Evolutionary conservation across 1,139 yeast species (phyloP).

Genomic region (Pichia sp.): DNA sequence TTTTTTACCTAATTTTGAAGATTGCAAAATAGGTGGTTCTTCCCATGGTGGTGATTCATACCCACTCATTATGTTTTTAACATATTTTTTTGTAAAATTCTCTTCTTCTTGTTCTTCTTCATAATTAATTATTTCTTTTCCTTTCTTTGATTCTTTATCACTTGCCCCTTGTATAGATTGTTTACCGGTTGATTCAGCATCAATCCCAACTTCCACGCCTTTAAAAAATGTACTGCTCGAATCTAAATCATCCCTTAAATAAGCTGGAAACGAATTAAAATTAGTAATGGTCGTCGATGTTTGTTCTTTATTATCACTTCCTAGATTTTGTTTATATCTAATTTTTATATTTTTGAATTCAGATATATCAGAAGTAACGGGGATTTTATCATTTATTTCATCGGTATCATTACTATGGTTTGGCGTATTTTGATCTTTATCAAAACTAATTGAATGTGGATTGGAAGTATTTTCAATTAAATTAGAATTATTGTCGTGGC

Average conservation of each 20-base stretch:
- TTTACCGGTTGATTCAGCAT: slow-evolving; percentile 16
- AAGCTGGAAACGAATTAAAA: not conserved
- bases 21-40: slow-evolving; percentile 29
- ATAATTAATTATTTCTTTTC: not conserved
- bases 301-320: not conserved
- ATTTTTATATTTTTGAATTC: slow-evolving; percentile 11
- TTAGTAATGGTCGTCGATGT: slow-evolving; percentile 1
- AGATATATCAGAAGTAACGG: slow-evolving; percentile 5
- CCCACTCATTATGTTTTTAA: slow-evolving; percentile 14
- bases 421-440: no score
- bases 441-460: no score
- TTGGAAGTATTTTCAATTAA: no score
- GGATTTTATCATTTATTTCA: not conserved
- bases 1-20: slow-evolving; percentile 17
- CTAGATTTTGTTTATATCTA: slow-evolving; percentile 16
- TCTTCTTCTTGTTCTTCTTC: slow-evolving; percentile 1
- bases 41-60: slow-evolving; percentile 25
- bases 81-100: slow-evolving; percentile 1
- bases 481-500: no score
- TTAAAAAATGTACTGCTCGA: slow-evolving; percentile 6
- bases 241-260: not conserved
- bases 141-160: no score
- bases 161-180: not conserved
- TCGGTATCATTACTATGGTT: not conserved
- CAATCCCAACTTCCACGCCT: slow-evolving; percentile 1